Evolutionary conservation across 1,284 basidiomycete species (phyloP).

Genomic region (Phaffia rhodozyma): DNA sequence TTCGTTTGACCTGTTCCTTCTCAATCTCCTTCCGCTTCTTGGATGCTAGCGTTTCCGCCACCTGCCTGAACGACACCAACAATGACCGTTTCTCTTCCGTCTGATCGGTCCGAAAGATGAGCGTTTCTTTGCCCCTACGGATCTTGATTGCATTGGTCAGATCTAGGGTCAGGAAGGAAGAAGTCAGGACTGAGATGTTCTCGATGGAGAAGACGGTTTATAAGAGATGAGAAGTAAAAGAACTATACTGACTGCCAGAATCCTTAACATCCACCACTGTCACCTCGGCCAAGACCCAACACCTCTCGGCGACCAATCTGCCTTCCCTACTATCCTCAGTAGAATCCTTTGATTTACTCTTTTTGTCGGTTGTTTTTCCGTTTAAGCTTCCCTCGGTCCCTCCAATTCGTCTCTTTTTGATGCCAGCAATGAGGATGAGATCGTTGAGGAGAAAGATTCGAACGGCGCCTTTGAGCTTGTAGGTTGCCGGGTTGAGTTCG

Average conservation of each 20-base stretch:
- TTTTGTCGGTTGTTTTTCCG: slow-evolving; percentile 48
- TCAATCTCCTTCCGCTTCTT: slow-evolving; percentile 84
- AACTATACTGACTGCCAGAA: slow-evolving; percentile 53
- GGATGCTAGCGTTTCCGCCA: slow-evolving; percentile 78
- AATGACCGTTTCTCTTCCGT: slow-evolving; percentile 74
- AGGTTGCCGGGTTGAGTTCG: slow-evolving; percentile 86
- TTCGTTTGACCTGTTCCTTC: slow-evolving; percentile 74
- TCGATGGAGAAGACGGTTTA: neutral
- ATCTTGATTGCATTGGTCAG: slow-evolving; percentile 96
- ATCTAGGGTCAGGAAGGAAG: slow-evolving; percentile 38
- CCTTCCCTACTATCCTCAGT: slow-evolving; percentile 46
- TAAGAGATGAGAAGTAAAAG: neutral
- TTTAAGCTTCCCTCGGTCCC: slow-evolving; percentile 40
- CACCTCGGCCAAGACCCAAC: slow-evolving; percentile 86
- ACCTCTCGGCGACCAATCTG: slow-evolving; percentile 73
- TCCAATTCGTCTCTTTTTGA: slow-evolving; percentile 36
- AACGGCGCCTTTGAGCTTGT: slow-evolving; percentile 77
- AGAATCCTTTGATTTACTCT: slow-evolving; percentile 73
- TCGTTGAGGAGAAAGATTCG: slow-evolving; percentile 88
- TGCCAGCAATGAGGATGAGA: slow-evolving; percentile 71
- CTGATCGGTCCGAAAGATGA: slow-evolving; percentile 78
- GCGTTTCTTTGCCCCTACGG: slow-evolving; percentile 79
- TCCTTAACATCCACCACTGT: slow-evolving; percentile 92
- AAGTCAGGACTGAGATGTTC: neutral
- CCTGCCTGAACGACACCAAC: slow-evolving; percentile 72